phyloP scores from a whole-genome alignment of 1,284 basidiomycete genomes.

The Porodaedalea pini region DNA sequence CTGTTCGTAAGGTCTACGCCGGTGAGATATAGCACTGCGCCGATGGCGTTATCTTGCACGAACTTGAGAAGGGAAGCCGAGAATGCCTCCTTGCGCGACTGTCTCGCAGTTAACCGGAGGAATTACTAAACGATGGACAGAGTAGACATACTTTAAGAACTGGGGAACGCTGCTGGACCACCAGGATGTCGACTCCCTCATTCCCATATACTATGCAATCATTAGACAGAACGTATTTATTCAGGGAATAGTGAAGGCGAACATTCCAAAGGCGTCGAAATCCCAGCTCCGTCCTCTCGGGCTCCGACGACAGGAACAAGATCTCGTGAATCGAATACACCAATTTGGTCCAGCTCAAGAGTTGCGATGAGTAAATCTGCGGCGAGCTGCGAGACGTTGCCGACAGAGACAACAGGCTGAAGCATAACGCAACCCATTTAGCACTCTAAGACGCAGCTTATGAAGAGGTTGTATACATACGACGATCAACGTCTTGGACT shows the following conservation, averaged over 20 bases:
- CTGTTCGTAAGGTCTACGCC: conserved; percentile 73
- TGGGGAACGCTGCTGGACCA: conserved; percentile 76
- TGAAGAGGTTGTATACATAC: background rate
- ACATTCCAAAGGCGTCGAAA: conserved; percentile 76
- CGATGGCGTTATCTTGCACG: conserved; percentile 44
- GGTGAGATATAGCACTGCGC: conserved; percentile 58
- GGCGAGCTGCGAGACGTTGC: conserved; percentile 75
- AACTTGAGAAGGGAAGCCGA: conserved; percentile 54
- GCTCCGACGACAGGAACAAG: conserved; percentile 67
- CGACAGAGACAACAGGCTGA: conserved; percentile 77
- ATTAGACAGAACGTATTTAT: background rate
- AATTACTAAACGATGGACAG: no score
- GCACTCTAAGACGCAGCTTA: background rate
- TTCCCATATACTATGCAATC: conserved; percentile 57
- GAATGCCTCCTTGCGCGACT: conserved; percentile 70
- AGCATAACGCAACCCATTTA: background rate
- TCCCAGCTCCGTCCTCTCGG: conserved; percentile 53
- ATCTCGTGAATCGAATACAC: conserved; percentile 56
- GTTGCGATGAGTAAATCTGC: conserved; percentile 70
- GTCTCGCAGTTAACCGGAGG: no score
- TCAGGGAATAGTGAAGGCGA: conserved; percentile 27
- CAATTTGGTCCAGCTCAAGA: conserved; percentile 55
- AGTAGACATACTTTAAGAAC: conserved; percentile 57
- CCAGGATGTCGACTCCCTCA: conserved; percentile 42
- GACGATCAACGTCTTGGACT: conserved; percentile 14